A percentile compares a stretch with the other conserved stretches of the same genome.
Conservation (phyloP, 2,329 filamentous ascomycete species). For the Niveomyces coronatus region DNA sequence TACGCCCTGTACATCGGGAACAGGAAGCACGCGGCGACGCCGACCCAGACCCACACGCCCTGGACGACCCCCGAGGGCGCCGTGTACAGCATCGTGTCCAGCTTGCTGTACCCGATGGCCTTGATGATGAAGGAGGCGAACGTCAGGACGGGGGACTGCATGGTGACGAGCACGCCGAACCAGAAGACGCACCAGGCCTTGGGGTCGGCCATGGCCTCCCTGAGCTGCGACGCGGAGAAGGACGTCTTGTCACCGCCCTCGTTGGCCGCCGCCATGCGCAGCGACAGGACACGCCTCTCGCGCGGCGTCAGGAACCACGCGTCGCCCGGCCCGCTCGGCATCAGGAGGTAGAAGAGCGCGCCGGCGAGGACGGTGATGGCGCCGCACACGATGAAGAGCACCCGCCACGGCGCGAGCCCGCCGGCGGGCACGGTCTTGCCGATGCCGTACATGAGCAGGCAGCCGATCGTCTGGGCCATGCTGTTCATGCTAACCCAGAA, state of each 20-base stretch:
- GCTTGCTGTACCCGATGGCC: no score
- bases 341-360: conserved; percentile 32
- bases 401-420: conserved; percentile 36
- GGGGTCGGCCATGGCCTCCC: conserved; percentile 31
- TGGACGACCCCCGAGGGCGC: no score
- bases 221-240: conserved; percentile 33
- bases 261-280: conserved; percentile 22
- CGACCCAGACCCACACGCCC: no score
- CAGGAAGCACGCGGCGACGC: no score
- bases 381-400: conserved; percentile 40
- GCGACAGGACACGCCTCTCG: conserved; percentile 31
- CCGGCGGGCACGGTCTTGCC: conserved; percentile 26
- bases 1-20: no score
- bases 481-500: conserved; percentile 22
- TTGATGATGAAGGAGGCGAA: no score
- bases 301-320: conserved; percentile 38
- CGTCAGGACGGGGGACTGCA: no score
- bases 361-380: conserved; percentile 32
- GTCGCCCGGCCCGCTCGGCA: conserved; percentile 34
- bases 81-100: no score
- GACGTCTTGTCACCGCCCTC: conserved; percentile 27
- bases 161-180: no score
- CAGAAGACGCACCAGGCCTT: no score
- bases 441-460: conserved; percentile 27
- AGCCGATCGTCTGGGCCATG: conserved; percentile 19